Conservation (phyloP, 139 green algal genomes). For the Chlamydomonas asymmetrica region DNA sequence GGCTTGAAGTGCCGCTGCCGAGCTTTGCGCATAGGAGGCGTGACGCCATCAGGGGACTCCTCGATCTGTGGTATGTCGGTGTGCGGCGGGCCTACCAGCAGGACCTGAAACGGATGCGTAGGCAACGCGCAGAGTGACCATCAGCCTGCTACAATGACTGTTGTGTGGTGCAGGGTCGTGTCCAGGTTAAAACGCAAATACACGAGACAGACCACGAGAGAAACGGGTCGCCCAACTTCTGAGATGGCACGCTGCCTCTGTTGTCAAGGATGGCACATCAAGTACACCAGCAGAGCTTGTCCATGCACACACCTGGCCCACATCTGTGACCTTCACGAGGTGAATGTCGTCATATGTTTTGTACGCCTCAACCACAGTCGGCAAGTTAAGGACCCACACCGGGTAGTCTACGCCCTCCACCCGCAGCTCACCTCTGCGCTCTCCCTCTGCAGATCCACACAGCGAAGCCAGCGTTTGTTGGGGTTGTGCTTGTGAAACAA, state of each 20-base stretch:
- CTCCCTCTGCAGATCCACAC: slow-evolving; percentile 30
- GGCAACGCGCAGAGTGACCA: too few relatives aligned
- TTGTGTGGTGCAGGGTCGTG: too few relatives aligned
- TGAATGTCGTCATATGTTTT: slow-evolving; percentile 94
- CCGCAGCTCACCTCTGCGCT: slow-evolving; percentile 48
- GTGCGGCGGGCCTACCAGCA: slow-evolving; percentile 51
- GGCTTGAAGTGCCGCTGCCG: slow-evolving; percentile 64
- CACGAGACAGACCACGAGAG: too few relatives aligned
- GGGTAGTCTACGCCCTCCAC: slow-evolving; percentile 58
- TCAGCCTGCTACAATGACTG: too few relatives aligned
- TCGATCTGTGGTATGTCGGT: not conserved
- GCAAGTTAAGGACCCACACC: slow-evolving; percentile 77
- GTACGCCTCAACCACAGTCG: slow-evolving; percentile 85
- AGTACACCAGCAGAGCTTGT: not conserved
- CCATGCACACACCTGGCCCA: slow-evolving; percentile 73
- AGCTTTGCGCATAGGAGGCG: slow-evolving; percentile 73
- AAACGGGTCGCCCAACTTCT: too few relatives aligned
- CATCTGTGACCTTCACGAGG: slow-evolving; percentile 86
- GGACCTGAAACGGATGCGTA: slow-evolving; percentile 36
- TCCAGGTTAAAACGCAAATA: too few relatives aligned
- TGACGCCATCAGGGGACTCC: slow-evolving; percentile 71
- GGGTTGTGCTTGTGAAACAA: not conserved
- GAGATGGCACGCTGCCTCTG: too few relatives aligned
- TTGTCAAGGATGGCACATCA: too few relatives aligned
- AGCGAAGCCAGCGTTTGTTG: not conserved